Evolutionary conservation across 2,329 filamentous ascomycete genomes (phyloP), one percentile per base, ranked within the genome.

Genomic region (Botrytis deweyae): DNA sequence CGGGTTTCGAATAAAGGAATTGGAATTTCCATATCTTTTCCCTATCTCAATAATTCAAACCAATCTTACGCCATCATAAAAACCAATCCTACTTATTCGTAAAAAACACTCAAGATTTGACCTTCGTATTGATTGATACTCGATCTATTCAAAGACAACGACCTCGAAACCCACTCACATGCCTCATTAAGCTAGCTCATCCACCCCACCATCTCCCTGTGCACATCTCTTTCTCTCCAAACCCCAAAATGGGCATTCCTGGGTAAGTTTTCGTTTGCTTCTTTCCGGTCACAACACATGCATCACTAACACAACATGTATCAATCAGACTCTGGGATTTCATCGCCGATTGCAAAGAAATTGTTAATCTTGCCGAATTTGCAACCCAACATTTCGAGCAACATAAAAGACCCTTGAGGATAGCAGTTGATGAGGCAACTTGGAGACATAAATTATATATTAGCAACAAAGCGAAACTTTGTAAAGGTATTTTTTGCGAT

Each of bases 391-490:
- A 93, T 78, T 88, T 96, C 76, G 88, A 93, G 78, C 83, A 86
- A 67, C 89, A 89, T 18, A 87, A 88, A 44, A 88, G 90, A 3
- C 94, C 94, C 0, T 85, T 97, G 59, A 91, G 94, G 29, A 86
- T 98, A 61, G 95, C 95, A 49, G 92, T 98, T 76, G 95, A 98
- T 80, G 92, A 96, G 78, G 93, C 94, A 2, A 97, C 98, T 98
- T 95, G 95, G 91, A 97, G 66, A 58, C 36, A 68, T 58, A 58
- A 55, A 33, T 33, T 68, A 29, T 58, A 22, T 97, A 97, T 74
- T 8, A 58, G 73, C 3, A 58, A 73, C 8, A 55, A 61, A 40
- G 36, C 58, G 14, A 68, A 42, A 29, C 25, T 58, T 29, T 52
- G 36, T 33, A 33, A 42, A 36, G 55, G 66, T 68, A n/a, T 22